A percentile compares a stretch with the other conserved stretches of the same genome.
phyloP scores from a whole-genome alignment of 2,329 filamentous ascomycete species.

The Fusarium globosum region DNA sequence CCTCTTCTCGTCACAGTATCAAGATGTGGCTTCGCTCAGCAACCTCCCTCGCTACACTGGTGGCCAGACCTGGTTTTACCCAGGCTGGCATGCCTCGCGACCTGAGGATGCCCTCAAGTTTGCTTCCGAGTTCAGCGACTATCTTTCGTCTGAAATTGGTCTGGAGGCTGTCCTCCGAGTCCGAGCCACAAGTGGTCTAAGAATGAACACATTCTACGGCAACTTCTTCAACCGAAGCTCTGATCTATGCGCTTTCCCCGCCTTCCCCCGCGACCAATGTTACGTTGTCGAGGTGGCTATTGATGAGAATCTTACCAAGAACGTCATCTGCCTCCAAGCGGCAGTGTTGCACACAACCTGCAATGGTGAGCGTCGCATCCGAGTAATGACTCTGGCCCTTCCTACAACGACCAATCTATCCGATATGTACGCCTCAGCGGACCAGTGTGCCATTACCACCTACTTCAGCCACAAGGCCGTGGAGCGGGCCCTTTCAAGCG shows the following conservation, averaged over 20 bases:
- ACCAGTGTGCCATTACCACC: slow-evolving; percentile 90
- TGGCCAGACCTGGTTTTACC: slow-evolving; percentile 98
- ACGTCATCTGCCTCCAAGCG: slow-evolving; percentile 90
- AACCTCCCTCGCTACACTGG: slow-evolving; percentile 96
- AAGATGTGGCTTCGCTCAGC: slow-evolving; percentile 95
- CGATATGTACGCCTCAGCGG: slow-evolving; percentile 93
- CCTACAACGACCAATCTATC: slow-evolving; percentile 92
- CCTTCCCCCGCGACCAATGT: slow-evolving; percentile 95
- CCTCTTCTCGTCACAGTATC: slow-evolving; percentile 93
- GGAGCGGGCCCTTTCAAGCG: slow-evolving; percentile 85
- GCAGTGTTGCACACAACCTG: slow-evolving; percentile 97
- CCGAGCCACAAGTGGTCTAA: slow-evolving; percentile 90
- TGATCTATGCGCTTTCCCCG: slow-evolving; percentile 96
- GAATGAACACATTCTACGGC: slow-evolving; percentile 98
- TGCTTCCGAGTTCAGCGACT: slow-evolving; percentile 95
- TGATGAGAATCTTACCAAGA: slow-evolving; percentile 92
- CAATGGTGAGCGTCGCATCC: slow-evolving; percentile 94
- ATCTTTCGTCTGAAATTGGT: slow-evolving; percentile 95
- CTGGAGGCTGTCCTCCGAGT: slow-evolving; percentile 96
- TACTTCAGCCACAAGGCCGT: slow-evolving; percentile 99
- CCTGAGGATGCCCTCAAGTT: slow-evolving; percentile 98
- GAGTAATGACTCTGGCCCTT: slow-evolving; percentile 91
- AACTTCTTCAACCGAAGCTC: slow-evolving; percentile 99
- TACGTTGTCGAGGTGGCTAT: slow-evolving; percentile 99
- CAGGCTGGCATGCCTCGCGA: slow-evolving; percentile 94